These are phyloP conservation scores for Penicillium paneum DNA, from an alignment of 2,329 filamentous ascomycete species.

Conservation along the genomic window DNA sequence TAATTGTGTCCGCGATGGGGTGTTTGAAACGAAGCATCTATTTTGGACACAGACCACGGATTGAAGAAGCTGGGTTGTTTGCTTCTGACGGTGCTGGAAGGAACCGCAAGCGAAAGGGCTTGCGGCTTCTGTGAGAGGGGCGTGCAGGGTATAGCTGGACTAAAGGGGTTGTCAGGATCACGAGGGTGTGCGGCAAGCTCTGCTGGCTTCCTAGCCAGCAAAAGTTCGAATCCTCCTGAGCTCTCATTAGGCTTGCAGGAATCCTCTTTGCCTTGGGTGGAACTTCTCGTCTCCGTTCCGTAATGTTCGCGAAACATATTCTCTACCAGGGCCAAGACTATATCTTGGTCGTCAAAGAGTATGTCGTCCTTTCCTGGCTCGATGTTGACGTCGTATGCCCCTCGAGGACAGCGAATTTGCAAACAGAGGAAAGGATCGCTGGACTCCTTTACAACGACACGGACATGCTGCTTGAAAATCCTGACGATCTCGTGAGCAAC, in stretches of 20 bases:
- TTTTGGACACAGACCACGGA: slow-evolving; percentile 16
- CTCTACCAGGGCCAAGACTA: slow-evolving; percentile 45
- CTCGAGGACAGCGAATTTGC: slow-evolving; percentile 52
- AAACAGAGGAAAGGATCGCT: slow-evolving; percentile 56
- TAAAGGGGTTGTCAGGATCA: not conserved
- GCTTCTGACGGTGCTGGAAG: not conserved
- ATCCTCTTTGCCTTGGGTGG: not conserved
- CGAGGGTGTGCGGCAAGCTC: not conserved
- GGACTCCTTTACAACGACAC: slow-evolving; percentile 20
- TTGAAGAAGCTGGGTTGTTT: slow-evolving; percentile 7
- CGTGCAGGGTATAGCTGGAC: not conserved
- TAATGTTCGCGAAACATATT: slow-evolving; percentile 45
- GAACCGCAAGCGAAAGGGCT: not conserved
- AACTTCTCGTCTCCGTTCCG: not conserved
- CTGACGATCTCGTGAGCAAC: slow-evolving; percentile 53
- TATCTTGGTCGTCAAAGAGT: slow-evolving; percentile 51
- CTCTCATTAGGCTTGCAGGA: not conserved
- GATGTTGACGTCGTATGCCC: slow-evolving; percentile 60
- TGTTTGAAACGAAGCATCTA: slow-evolving; percentile 15
- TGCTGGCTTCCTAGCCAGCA: slow-evolving; percentile 13
- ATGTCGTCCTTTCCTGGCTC: slow-evolving; percentile 64
- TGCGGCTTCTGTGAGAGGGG: not conserved
- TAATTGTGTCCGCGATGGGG: not conserved
- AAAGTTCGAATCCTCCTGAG: slow-evolving; percentile 5
- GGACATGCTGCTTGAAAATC: slow-evolving; percentile 51